Base-by-base conservation (phyloP, 176 grass and related monocot species). In the Chloris gayana region DNA sequence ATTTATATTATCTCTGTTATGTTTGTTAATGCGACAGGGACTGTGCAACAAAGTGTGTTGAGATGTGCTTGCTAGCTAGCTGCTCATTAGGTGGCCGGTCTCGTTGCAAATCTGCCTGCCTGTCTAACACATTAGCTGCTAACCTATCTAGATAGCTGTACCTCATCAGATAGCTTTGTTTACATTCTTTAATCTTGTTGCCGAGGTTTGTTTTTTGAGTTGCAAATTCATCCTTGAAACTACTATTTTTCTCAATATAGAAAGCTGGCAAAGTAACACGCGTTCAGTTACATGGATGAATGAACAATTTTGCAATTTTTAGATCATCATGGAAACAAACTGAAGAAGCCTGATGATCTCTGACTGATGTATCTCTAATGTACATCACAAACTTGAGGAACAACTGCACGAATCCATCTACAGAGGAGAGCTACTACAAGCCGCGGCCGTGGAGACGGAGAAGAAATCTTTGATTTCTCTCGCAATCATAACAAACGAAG, bases 41-140 rank as follows among this genome's bases (percentile, higher is more conserved):
- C 67, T n/a, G 38, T 62, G 66, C 65, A 77, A 33, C 83, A 34
- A 14, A 70, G 57, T 78, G 74, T 17, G 83, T 64, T 70, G 65
- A 67, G 67, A 74, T 35, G 70, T 74, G 56, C 51, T 24, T 46
- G 47, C 50, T 6, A 21, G 50, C 30, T 58, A 32, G 26, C 74
- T 60, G 53, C 37, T 47, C 31, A 76, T 74, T 54, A 51, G 80
- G 80, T 74, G 60, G 15, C 59, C 44, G 19, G 80, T 83, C 70
- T 74, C 15, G 7, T 37, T 79, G 61, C 12, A 9, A 13, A 78
- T 65, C 61, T 19, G 32, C 33, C 70, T 34, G 35, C 51, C 35
- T 31, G 27, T 25, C 72, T n/a, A 58, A 61, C 65, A 13, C 74
- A 84, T 84, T 62, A 34, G 54, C 33, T 44, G 62, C 54, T 18